Base-by-base conservation (phyloP, 805 yeast species). In the Candida ascalaphidarum region DNA sequence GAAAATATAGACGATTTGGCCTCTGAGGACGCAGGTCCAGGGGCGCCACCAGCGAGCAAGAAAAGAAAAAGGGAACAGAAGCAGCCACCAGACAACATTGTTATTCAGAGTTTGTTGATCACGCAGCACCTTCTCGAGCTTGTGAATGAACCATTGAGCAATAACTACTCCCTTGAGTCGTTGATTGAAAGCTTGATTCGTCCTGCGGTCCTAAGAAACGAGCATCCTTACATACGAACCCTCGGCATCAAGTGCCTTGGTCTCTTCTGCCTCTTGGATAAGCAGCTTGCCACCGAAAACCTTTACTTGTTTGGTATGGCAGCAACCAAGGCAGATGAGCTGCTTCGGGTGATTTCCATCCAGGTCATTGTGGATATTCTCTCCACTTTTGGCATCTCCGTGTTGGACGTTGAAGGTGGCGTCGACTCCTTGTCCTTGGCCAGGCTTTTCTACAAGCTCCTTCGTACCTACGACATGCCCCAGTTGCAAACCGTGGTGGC, bases 241-340 rank as follows among this genome's bases (percentile, higher is more conserved):
- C 56, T 78, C 5, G 95, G 94, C 3, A 61, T 82, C 15, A 68
- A 65, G 31, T 81, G 94, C 37, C 64, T 89, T 15, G 95, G 95
- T 0, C 61, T 89, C 15, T 81, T 85, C 39, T 75, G 94, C 36
- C 55, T 88, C 7, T 50, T 85, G 20, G 94, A 85, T 46, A 55
- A 64, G 21, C 17, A 50, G 2, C 55, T 79, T 23, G 92, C 95
- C 0, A 59, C 68, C 7, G 72, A 76, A 18, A 78, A 81, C 31
- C 49, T 79, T 31, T 71, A 71, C 33, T 59, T 80, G 21, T 72
- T 82, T 35, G 84, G 83, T 17, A 69, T 79, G 44, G 78, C 82
- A 46, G 75, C 74, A 22, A 68, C 84, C 0, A 68, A 74, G 37
- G 37, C 41, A 11, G 74, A 77, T 32, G 81, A 77, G 19, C 65